These are phyloP conservation scores for Selenicereus undatus DNA, from an alignment of 148 eudicot species.

Conservation along the genomic window DNA sequence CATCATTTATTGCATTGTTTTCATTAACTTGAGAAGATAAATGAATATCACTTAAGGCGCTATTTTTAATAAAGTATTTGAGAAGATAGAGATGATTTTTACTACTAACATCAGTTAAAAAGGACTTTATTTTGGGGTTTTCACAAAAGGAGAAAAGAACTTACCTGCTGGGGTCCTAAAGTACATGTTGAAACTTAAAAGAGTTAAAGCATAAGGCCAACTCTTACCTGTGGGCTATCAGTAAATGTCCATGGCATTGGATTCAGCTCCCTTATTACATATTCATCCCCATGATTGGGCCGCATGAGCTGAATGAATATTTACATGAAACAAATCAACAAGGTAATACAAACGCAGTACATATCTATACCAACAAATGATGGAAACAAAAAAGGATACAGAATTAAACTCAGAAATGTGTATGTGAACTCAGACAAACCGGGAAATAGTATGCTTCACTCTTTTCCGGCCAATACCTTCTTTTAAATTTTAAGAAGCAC, in stretches of 20 bases:
- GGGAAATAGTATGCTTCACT: neutral
- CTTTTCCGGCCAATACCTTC: neutral
- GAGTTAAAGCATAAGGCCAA: neutral
- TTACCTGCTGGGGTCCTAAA: too few relatives aligned
- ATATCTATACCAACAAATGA: neutral
- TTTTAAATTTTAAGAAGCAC: neutral
- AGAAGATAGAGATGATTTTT: too few relatives aligned
- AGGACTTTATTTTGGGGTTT: too few relatives aligned
- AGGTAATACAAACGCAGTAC: neutral
- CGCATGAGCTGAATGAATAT: slow-evolving; percentile 63
- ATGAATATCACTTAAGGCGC: too few relatives aligned
- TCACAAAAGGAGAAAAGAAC: too few relatives aligned
- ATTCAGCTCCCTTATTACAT: slow-evolving; percentile 57
- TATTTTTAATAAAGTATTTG: too few relatives aligned
- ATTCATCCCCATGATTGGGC: slow-evolving; percentile 69
- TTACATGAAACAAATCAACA: slow-evolving; percentile 8
- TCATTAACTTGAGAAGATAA: too few relatives aligned
- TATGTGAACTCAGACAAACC: neutral
- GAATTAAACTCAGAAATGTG: neutral
- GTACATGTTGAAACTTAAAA: too few relatives aligned
- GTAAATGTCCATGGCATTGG: slow-evolving; percentile 57
- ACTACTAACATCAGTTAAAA: too few relatives aligned
- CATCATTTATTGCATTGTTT: too few relatives aligned
- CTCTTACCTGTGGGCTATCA: slow-evolving; percentile 59
- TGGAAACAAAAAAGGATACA: neutral